phyloP scores from a whole-genome alignment of 2,329 filamentous ascomycete genomes.

The Aspergillus melleus region DNA sequence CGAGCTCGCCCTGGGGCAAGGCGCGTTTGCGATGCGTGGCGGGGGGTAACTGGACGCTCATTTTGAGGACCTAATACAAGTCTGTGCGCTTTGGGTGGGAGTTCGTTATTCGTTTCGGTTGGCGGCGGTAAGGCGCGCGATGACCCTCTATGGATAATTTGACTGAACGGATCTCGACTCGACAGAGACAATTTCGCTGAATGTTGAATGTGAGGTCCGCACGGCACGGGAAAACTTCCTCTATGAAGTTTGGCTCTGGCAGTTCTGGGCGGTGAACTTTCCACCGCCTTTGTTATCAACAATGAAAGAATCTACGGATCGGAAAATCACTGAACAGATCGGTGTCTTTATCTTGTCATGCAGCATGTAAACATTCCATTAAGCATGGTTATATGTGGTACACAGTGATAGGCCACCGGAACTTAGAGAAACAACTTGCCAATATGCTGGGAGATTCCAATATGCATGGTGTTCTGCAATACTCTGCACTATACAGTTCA shows the following conservation, averaged over 20 bases:
- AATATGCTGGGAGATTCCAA: too few relatives aligned
- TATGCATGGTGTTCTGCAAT: too few relatives aligned
- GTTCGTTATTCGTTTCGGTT: slow-evolving; percentile 4
- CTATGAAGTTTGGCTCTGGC: slow-evolving; percentile 7
- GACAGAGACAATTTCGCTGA: not conserved
- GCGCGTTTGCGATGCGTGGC: slow-evolving; percentile 43
- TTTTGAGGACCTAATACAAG: slow-evolving; percentile 13
- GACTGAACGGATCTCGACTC: not conserved
- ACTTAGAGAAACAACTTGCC: too few relatives aligned
- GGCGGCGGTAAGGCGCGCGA: slow-evolving; percentile 23
- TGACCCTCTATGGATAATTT: not conserved
- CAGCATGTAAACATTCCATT: too few relatives aligned
- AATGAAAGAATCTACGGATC: too few relatives aligned
- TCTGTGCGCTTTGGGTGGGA: not conserved
- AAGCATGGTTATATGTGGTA: too few relatives aligned
- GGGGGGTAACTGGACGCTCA: slow-evolving; percentile 38
- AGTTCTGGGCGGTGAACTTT: slow-evolving; percentile 20
- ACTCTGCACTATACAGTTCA: not conserved
- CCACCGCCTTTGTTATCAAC: not conserved
- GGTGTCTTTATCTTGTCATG: too few relatives aligned
- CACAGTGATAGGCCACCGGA: too few relatives aligned
- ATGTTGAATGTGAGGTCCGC: slow-evolving; percentile 4
- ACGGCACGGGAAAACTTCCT: not conserved
- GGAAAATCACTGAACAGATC: too few relatives aligned
- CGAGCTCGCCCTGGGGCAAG: slow-evolving; percentile 66